Percentiles rank a stretch among this genome's conserved stretches.
phyloP scores from a whole-genome alignment of 2,329 filamentous ascomycete species.

The Alternaria sp. region DNA sequence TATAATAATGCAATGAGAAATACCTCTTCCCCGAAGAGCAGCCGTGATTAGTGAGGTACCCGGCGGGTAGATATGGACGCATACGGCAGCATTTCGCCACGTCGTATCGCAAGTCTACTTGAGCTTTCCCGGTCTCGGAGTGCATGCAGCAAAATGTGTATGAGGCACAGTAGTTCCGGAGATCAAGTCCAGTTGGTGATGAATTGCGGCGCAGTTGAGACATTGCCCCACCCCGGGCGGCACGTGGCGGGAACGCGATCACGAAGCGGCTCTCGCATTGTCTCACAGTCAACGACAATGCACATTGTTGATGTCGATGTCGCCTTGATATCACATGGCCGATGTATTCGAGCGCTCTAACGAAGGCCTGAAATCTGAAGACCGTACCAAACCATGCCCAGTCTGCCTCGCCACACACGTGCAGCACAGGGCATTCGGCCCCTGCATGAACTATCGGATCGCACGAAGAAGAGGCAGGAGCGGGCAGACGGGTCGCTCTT shows the following conservation, averaged over 20 bases:
- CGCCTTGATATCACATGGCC: too few relatives aligned
- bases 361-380: not conserved
- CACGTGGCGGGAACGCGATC: not conserved
- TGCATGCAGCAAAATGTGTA: not conserved
- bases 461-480: not conserved
- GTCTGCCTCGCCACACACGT: not conserved
- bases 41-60: not conserved
- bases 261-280: not conserved
- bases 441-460: not conserved
- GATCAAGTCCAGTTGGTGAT: not conserved
- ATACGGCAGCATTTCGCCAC: not conserved
- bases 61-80: not conserved
- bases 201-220: constrained; percentile 1
- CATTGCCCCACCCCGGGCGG: not conserved
- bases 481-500: not conserved
- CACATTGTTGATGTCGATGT: not conserved
- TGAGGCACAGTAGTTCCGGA: not conserved
- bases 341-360: accelerated
- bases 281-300: not conserved
- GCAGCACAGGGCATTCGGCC: not conserved
- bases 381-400: not conserved
- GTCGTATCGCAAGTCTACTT: not conserved
- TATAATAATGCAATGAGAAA: not conserved
- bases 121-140: not conserved
- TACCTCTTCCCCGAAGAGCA: not conserved